Evolutionary conservation across 495 filamentous ascomycete genomes (phyloP).

Genomic region (Filosporella fistucella): DNA sequence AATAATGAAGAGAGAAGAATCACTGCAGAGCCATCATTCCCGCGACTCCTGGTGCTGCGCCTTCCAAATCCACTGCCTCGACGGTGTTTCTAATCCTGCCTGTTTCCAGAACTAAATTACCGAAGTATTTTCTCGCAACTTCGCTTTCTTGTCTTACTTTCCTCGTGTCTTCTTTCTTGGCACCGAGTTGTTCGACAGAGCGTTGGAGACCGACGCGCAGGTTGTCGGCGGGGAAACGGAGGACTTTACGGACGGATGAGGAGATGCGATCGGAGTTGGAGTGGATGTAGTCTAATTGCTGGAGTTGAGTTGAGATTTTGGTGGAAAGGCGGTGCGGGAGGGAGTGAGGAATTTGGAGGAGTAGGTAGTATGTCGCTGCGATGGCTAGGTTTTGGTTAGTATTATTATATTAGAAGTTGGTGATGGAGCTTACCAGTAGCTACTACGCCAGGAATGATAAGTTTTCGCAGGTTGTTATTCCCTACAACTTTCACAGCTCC

Average conservation of each 20-base stretch:
- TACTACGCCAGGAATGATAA: slow-evolving; percentile 77
- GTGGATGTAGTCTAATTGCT: slow-evolving; percentile 86
- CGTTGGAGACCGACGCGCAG: slow-evolving; percentile 75
- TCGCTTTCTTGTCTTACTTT: slow-evolving; percentile 73
- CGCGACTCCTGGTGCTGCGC: slow-evolving; percentile 22
- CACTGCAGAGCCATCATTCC: no score
- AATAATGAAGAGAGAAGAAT: no score
- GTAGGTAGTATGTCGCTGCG: slow-evolving; percentile 70
- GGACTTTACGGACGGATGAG: slow-evolving; percentile 75
- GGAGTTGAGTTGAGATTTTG: slow-evolving; percentile 77
- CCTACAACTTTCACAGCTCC: slow-evolving; percentile 76
- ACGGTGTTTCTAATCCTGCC: slow-evolving; percentile 67
- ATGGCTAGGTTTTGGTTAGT: slow-evolving; percentile 51
- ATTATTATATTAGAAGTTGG: slow-evolving; percentile 10
- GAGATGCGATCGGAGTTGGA: slow-evolving; percentile 79
- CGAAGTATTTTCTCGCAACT: slow-evolving; percentile 79
- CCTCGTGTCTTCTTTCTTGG: slow-evolving; percentile 70
- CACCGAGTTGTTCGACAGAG: slow-evolving; percentile 74
- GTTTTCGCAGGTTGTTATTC: slow-evolving; percentile 71
- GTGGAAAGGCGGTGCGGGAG: slow-evolving; percentile 80
- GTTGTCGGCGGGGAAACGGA: slow-evolving; percentile 78
- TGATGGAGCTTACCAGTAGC: slow-evolving; percentile 60
- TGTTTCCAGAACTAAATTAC: slow-evolving; percentile 76
- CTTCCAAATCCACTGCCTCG: slow-evolving; percentile 34
- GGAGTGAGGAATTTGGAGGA: slow-evolving; percentile 80